Conservation (phyloP, 2,329 filamentous ascomycete genomes). For the Sporothrix pallida region DNA sequence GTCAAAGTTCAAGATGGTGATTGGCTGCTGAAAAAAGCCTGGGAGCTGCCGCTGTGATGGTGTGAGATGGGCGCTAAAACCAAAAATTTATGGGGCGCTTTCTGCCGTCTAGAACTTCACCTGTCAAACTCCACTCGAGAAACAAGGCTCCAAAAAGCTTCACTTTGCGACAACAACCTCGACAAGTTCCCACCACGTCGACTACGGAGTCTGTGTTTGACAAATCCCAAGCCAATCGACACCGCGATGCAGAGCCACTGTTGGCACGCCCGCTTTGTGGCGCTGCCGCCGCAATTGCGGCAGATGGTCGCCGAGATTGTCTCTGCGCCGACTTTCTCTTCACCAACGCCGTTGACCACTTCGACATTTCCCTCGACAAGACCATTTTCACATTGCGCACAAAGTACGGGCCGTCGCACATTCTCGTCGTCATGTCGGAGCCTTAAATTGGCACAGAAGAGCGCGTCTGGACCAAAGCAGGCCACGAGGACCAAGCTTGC, state of each 20-base stretch:
- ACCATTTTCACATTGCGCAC: neutral
- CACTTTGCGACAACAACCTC: neutral
- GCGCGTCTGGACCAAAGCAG: conserved; percentile 36
- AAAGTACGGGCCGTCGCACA: neutral
- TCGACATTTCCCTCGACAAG: neutral
- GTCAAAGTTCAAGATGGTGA: neutral
- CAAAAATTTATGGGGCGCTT: neutral
- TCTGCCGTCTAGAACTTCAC: conserved; percentile 11
- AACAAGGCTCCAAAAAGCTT: neutral
- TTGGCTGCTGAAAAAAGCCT: neutral
- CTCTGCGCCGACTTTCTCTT: conserved; percentile 27
- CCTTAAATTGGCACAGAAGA: neutral
- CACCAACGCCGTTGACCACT: neutral
- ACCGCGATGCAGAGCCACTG: conserved; percentile 19
- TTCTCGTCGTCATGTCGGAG: conserved; percentile 10
- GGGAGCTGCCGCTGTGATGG: neutral
- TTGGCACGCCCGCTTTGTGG: conserved; percentile 35
- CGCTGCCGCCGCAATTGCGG: conserved; percentile 40
- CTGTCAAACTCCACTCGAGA: neutral
- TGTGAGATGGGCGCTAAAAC: neutral
- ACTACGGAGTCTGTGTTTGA: no score
- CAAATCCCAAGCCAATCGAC: neutral
- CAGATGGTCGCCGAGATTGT: conserved; percentile 24
- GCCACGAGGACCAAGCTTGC: conserved; percentile 36
- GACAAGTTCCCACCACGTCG: neutral